Evolutionary conservation across 2,329 filamentous ascomycete genomes (phyloP).

Genomic region (Aspergillus ochraceus): DNA sequence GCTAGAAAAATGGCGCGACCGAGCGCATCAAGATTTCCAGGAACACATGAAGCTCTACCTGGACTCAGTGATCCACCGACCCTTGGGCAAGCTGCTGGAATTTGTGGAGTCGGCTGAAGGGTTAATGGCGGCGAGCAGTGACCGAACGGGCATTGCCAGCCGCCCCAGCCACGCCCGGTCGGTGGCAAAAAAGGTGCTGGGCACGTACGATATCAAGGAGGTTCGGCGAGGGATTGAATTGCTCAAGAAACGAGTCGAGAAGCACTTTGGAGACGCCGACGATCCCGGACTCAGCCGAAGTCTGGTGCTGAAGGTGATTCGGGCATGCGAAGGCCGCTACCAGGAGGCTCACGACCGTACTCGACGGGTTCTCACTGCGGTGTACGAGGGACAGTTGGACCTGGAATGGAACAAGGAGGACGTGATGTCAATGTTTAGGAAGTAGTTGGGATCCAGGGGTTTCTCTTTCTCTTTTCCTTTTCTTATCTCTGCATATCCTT

Average conservation of each 20-base stretch:
- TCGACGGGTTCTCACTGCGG: conserved; percentile 43
- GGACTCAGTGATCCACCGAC: conserved; percentile 81
- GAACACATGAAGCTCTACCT: conserved; percentile 90
- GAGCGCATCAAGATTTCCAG: conserved; percentile 73
- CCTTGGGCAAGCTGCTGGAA: conserved; percentile 86
- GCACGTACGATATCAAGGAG: conserved; percentile 78
- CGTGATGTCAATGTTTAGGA: conserved; percentile 42
- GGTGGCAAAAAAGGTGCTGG: conserved; percentile 82
- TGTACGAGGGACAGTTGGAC: conserved; percentile 49
- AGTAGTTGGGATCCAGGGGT: conserved; percentile 22
- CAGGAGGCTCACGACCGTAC: conserved; percentile 54
- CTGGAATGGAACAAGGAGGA: conserved; percentile 51
- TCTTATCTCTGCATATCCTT: not conserved
- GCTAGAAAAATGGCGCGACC: conserved; percentile 78
- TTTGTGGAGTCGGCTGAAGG: conserved; percentile 87
- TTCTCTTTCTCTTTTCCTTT: conserved; percentile 1
- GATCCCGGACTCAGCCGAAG: conserved; percentile 65
- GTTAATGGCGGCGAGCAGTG: conserved; percentile 59
- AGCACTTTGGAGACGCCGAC: conserved; percentile 91
- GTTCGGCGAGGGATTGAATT: conserved; percentile 87
- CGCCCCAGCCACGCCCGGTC: conserved; percentile 81
- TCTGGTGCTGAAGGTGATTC: conserved; percentile 60
- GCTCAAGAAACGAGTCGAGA: conserved; percentile 88
- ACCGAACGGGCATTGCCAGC: conserved; percentile 64
- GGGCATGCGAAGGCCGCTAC: conserved; percentile 61